A percentile compares a stretch with the other conserved stretches of the same genome.
Conservation (phyloP, 1,139 yeast genomes). For the Hemisphaericaspora lyxosophila region DNA sequence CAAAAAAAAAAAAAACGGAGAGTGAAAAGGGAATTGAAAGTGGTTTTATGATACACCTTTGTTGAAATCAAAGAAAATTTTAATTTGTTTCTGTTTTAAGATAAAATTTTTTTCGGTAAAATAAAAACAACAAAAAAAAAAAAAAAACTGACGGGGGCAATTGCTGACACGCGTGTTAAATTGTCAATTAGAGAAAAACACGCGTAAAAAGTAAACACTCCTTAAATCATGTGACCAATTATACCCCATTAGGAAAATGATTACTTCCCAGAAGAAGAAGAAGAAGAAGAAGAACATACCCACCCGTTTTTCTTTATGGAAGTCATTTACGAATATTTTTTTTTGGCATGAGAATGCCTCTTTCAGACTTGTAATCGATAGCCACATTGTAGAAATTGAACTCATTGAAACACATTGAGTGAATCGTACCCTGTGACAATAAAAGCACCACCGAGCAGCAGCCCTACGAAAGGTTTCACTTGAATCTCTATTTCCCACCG, state of each 20-base stretch:
- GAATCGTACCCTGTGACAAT: too few relatives aligned
- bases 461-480: too few relatives aligned
- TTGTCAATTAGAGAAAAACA: not conserved
- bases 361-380: too few relatives aligned
- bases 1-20: not conserved
- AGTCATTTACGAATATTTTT: not conserved
- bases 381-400: too few relatives aligned
- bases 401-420: too few relatives aligned
- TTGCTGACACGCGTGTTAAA: not conserved
- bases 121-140: not conserved
- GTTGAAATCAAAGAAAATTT: not conserved
- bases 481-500: too few relatives aligned
- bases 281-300: too few relatives aligned
- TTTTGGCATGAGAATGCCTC: too few relatives aligned
- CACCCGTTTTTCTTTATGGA: too few relatives aligned
- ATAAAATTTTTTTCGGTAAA: conserved; percentile 4
- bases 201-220: conserved; percentile 4
- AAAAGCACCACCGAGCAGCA: too few relatives aligned
- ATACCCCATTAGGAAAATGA: not conserved
- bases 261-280: too few relatives aligned
- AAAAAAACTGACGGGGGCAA: not conserved
- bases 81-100: conserved; percentile 1
- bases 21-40: not conserved
- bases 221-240: not conserved
- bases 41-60: not conserved